Conservation (phyloP, 352 stramenopile genomes). For the Pythium guiyangense region DNA sequence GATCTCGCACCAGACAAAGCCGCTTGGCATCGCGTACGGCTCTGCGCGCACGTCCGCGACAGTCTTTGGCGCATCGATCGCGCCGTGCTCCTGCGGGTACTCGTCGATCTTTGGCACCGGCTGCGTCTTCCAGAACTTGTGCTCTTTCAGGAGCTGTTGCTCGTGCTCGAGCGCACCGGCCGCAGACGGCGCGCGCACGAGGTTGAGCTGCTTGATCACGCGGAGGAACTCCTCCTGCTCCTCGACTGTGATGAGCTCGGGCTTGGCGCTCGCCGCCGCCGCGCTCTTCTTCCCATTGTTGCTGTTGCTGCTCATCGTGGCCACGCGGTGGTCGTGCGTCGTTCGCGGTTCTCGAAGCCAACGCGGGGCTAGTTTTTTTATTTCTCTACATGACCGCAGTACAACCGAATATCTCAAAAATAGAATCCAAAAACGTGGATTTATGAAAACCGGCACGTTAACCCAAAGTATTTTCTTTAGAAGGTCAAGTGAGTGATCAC, state of each 20-base stretch:
- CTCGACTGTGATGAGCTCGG: slow-evolving; percentile 38
- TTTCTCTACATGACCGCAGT: too few relatives aligned
- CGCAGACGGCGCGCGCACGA: slow-evolving; percentile 23
- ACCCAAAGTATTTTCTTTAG: too few relatives aligned
- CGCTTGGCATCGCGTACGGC: slow-evolving; percentile 94
- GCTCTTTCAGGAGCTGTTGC: slow-evolving; percentile 31
- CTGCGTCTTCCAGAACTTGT: slow-evolving; percentile 92
- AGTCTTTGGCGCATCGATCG: slow-evolving; percentile 93
- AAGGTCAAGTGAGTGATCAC: too few relatives aligned
- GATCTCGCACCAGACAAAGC: slow-evolving; percentile 92
- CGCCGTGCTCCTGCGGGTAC: slow-evolving; percentile 69
- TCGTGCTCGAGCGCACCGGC: slow-evolving; percentile 58
- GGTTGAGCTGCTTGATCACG: slow-evolving; percentile 58
- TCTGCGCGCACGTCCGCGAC: slow-evolving; percentile 87
- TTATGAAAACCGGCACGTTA: too few relatives aligned
- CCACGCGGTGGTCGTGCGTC: too few relatives aligned
- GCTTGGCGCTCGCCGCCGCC: slow-evolving; percentile 11
- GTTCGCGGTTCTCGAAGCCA: too few relatives aligned
- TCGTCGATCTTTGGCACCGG: slow-evolving; percentile 74
- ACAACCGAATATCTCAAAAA: too few relatives aligned
- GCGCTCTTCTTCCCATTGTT: too few relatives aligned
- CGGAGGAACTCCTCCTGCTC: slow-evolving; percentile 71
- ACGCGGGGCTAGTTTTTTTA: too few relatives aligned
- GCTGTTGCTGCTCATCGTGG: too few relatives aligned
- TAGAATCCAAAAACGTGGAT: too few relatives aligned